Evolutionary conservation across 208 protist species (phyloP).

Genomic region (Leishmania aethiopica): DNA sequence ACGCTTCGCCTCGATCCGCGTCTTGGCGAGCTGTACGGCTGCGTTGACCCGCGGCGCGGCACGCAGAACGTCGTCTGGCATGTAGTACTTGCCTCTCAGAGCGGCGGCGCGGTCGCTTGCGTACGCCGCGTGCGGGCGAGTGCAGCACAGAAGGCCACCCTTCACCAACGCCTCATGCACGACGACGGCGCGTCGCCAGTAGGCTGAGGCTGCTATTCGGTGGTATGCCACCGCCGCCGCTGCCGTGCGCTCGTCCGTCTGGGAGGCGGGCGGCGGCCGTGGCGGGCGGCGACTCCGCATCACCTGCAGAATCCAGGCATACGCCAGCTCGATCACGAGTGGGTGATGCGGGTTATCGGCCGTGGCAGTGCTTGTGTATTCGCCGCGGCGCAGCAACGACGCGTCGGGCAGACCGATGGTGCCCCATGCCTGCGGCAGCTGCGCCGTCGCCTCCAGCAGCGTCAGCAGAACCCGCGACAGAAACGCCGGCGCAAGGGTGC

Average conservation of each 20-base stretch:
- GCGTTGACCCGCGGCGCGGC: constrained; percentile 44
- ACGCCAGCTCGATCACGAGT: constrained; percentile 61
- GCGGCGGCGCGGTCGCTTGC: neutral
- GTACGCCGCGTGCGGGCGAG: neutral
- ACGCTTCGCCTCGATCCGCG: constrained; percentile 17
- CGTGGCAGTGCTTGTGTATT: neutral
- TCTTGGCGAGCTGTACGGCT: constrained; percentile 36
- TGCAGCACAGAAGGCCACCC: constrained; percentile 7
- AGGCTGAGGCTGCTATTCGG: neutral
- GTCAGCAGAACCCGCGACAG: constrained; percentile 34
- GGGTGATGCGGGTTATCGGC: constrained; percentile 20
- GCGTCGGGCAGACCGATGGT: neutral
- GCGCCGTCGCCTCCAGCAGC: constrained; percentile 18
- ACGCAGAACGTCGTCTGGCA: constrained; percentile 36
- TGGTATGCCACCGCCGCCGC: constrained; percentile 12
- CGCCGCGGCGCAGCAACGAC: neutral
- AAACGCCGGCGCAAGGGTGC: constrained; percentile 11
- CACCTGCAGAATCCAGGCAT: constrained; percentile 56
- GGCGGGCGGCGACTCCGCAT: constrained; percentile 8
- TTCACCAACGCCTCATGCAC: constrained; percentile 27
- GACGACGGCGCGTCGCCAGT: constrained; percentile 23
- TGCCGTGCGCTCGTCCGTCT: neutral
- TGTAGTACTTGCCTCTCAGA: constrained; percentile 19
- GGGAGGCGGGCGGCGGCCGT: constrained; percentile 10
- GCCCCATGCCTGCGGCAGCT: constrained; percentile 6